phyloP scores from a whole-genome alignment of 1,284 basidiomycete genomes.

The Phlebopus sp. region DNA sequence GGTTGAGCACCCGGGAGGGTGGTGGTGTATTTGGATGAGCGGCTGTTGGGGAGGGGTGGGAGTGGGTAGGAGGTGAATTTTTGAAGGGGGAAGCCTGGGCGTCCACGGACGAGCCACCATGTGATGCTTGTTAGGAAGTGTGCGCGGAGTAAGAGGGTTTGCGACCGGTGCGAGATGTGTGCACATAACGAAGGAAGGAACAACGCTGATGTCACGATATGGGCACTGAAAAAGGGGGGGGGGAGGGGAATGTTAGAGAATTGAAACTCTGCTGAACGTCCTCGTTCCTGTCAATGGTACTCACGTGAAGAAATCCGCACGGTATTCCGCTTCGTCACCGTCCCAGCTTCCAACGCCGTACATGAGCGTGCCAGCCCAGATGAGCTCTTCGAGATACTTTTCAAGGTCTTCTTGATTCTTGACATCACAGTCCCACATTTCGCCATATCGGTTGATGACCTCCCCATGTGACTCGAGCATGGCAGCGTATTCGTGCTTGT shows the following conservation, averaged over 20 bases:
- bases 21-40: slow-evolving; percentile 23
- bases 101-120: slow-evolving; percentile 38
- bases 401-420: slow-evolving; percentile 26
- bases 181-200: slow-evolving; percentile 34
- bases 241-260: slow-evolving; percentile 34
- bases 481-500: slow-evolving; percentile 29
- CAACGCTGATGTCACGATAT: slow-evolving; percentile 34
- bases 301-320: slow-evolving; percentile 34
- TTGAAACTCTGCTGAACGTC: too few species aligned
- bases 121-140: slow-evolving; percentile 35
- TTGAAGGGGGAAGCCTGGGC: slow-evolving; percentile 26
- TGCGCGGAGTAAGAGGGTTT: slow-evolving; percentile 28
- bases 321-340: slow-evolving; percentile 21
- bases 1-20: slow-evolving; percentile 29
- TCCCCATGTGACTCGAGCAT: slow-evolving; percentile 33
- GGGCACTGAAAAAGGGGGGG: slow-evolving; percentile 24
- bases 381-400: slow-evolving; percentile 31
- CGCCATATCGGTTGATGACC: slow-evolving; percentile 29
- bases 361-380: slow-evolving; percentile 29
- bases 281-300: slow-evolving; percentile 5
- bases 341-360: slow-evolving; percentile 36
- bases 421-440: slow-evolving; percentile 31
- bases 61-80: slow-evolving; percentile 26
- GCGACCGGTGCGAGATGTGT: slow-evolving; percentile 28
- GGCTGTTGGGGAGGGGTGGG: slow-evolving; percentile 16